Percentiles rank a stretch among this genome's conserved stretches.
Evolutionary conservation across 768 basidiomycete species (phyloP).

Genomic region (Boletus vinaceobasis): DNA sequence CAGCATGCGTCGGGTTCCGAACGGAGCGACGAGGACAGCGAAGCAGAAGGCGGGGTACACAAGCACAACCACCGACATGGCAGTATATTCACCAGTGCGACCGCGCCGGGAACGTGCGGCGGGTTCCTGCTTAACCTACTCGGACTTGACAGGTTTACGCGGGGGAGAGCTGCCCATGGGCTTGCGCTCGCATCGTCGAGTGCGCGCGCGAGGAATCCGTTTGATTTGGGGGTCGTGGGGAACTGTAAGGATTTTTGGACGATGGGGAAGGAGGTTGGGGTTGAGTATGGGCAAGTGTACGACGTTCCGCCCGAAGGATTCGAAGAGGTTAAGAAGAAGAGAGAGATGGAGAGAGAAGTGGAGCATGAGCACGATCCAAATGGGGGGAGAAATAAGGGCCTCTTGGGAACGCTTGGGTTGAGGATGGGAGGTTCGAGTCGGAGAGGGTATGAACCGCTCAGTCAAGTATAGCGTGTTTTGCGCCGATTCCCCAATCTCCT

Average conservation of each 20-base stretch:
- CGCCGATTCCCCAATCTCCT: neutral
- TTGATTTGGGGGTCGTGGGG: slow-evolving; percentile 72
- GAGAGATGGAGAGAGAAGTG: slow-evolving; percentile 46
- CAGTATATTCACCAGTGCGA: slow-evolving; percentile 32
- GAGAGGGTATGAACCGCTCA: slow-evolving; percentile 35
- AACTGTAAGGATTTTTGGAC: slow-evolving; percentile 97
- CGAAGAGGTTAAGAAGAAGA: slow-evolving; percentile 61
- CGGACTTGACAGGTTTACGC: slow-evolving; percentile 92
- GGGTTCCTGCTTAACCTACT: slow-evolving; percentile 85
- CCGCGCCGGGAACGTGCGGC: slow-evolving; percentile 33
- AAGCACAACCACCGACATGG: slow-evolving; percentile 47
- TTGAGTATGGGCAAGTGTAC: slow-evolving; percentile 87
- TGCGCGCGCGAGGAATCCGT: slow-evolving; percentile 81
- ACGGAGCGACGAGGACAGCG: slow-evolving; percentile 45
- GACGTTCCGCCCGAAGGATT: slow-evolving; percentile 89
- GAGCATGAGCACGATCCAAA: slow-evolving; percentile 48
- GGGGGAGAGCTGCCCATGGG: slow-evolving; percentile 84
- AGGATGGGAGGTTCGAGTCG: slow-evolving; percentile 36
- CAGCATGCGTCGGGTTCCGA: slow-evolving; percentile 34
- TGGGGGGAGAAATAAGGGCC: slow-evolving; percentile 36
- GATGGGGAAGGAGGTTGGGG: slow-evolving; percentile 76
- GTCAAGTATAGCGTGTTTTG: slow-evolving; percentile 21
- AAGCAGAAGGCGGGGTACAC: slow-evolving; percentile 31
- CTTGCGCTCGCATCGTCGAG: slow-evolving; percentile 57
- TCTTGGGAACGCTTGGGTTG: slow-evolving; percentile 34